Evolutionary conservation across 2,329 filamentous ascomycete genomes (phyloP).

Genomic region (Penicillium sp.): DNA sequence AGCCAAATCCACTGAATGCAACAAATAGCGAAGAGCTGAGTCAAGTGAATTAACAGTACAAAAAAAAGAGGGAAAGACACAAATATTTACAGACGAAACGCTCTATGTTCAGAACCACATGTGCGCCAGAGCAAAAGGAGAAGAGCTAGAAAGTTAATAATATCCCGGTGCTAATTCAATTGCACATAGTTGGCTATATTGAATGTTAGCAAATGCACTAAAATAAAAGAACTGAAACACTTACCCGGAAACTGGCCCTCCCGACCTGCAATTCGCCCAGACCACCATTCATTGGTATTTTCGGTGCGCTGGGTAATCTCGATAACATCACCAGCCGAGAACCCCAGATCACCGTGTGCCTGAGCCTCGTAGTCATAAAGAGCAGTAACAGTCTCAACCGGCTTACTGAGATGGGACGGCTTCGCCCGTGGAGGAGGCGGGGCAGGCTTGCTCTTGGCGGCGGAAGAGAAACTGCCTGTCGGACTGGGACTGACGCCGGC

Average conservation of each 20-base stretch:
- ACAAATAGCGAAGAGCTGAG: not conserved
- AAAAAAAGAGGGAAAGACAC: not conserved
- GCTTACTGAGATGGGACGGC: constrained; percentile 67
- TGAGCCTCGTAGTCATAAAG: constrained; percentile 96
- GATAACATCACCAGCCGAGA: constrained; percentile 82
- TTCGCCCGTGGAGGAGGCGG: constrained; percentile 77
- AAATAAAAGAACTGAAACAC: constrained; percentile 29
- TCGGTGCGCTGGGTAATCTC: constrained; percentile 80
- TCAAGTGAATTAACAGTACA: constrained; percentile 1
- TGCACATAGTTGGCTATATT: constrained; percentile 41
- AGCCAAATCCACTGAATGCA: not conserved
- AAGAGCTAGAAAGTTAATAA: not conserved
- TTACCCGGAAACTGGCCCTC: constrained; percentile 93
- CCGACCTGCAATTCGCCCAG: constrained; percentile 73
- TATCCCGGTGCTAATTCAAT: constrained; percentile 27
- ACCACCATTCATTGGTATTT: constrained; percentile 98
- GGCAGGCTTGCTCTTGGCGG: constrained; percentile 66
- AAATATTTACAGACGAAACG: constrained; percentile 28
- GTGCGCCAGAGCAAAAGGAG: constrained; percentile 19
- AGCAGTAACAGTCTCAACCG: constrained; percentile 79
- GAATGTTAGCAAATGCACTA: not conserved
- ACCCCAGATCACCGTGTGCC: constrained; percentile 89
- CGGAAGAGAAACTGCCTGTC: constrained; percentile 49
- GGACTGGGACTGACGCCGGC: constrained; percentile 38
- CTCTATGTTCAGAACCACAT: constrained; percentile 26